Evolutionary conservation across 768 basidiomycete species (phyloP), one percentile per base, ranked within the genome.

Genomic region (Holtermanniella nyarrowii): DNA sequence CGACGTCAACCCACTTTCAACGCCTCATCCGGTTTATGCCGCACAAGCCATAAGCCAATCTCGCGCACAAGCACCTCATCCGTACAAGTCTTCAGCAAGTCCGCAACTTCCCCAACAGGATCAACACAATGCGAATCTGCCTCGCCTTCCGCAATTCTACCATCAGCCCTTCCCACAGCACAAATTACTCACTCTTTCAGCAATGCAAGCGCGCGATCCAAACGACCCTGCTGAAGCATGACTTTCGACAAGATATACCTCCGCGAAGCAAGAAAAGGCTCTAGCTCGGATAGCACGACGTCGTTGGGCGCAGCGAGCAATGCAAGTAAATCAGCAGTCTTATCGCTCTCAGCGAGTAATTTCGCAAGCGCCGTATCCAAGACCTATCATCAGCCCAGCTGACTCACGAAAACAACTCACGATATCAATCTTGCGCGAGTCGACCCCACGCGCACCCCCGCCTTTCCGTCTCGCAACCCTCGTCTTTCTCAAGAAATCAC

Each of bases 321-420:
- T 3, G 75, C 71, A 37, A 80, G 76, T 4, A 88, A 75, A 27
- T 85, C 83, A 14, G 78, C 72, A 3, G 77, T 78, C 57, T 81
- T 82, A 45, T 79, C 80, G 13, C 74, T 72, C 49, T 78, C 75
- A 1, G 82, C 80, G 26, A 84, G 81, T 10, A 90, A 72, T 67
- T 86, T 86, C n/a, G 78, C 80, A 0, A 87, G 77, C 0, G 82
- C 81, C 1, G 86, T 88, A 66, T 88, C 86, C n/a, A 88, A 81
- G 24, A 82, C 77, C 85, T 87, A 5, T 18, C 40, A 46, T 14
- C 26, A 3, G 31, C 5, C 39, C 1, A 37, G 12, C 26, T 39
- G 53, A 54, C 11, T n/a, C 48, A 1, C 1, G 27, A n/a, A 40
- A 21, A 21, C 23, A 10, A 55, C 58, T 44, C 31, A 65, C 68